These are phyloP conservation scores for Ascochyta fabae DNA, from an alignment of 2,329 filamentous ascomycete genomes.

Conservation along the genomic window DNA sequence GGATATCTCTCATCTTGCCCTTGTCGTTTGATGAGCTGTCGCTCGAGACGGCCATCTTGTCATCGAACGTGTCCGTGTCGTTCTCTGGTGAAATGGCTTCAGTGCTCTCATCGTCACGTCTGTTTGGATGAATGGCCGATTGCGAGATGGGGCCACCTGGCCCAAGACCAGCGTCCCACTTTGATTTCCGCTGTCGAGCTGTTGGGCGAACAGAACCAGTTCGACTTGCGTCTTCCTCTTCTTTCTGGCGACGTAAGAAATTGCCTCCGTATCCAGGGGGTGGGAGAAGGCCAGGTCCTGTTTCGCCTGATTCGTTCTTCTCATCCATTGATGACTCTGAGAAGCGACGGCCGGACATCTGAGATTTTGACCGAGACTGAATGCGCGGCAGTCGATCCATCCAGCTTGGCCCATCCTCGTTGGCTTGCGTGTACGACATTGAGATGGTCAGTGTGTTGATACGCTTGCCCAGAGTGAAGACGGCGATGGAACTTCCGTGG, in stretches of 20 bases:
- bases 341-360: slow-evolving; percentile 72
- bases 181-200: slow-evolving; percentile 66
- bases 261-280: slow-evolving; percentile 75
- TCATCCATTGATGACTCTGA: slow-evolving; percentile 64
- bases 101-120: slow-evolving; percentile 38
- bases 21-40: slow-evolving; percentile 44
- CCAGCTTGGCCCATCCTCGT: slow-evolving; percentile 89
- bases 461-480: slow-evolving; percentile 95
- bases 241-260: slow-evolving; percentile 79
- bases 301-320: slow-evolving; percentile 60
- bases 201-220: slow-evolving; percentile 57
- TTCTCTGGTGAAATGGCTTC: slow-evolving; percentile 49
- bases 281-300: slow-evolving; percentile 70
- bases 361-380: slow-evolving; percentile 81
- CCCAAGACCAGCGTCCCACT: slow-evolving; percentile 72
- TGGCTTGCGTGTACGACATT: slow-evolving; percentile 91
- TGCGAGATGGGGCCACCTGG: slow-evolving; percentile 86
- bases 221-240: slow-evolving; percentile 73
- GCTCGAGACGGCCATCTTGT: slow-evolving; percentile 51
- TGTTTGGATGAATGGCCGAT: slow-evolving; percentile 83
- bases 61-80: slow-evolving; percentile 53
- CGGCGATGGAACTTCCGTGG: slow-evolving; percentile 96
- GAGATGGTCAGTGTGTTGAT: slow-evolving; percentile 97
- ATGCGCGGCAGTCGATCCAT: slow-evolving; percentile 88
- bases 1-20: slow-evolving; percentile 37